Conservation (phyloP, 441 rosid genomes). For the Francoa sonchifolia region DNA sequence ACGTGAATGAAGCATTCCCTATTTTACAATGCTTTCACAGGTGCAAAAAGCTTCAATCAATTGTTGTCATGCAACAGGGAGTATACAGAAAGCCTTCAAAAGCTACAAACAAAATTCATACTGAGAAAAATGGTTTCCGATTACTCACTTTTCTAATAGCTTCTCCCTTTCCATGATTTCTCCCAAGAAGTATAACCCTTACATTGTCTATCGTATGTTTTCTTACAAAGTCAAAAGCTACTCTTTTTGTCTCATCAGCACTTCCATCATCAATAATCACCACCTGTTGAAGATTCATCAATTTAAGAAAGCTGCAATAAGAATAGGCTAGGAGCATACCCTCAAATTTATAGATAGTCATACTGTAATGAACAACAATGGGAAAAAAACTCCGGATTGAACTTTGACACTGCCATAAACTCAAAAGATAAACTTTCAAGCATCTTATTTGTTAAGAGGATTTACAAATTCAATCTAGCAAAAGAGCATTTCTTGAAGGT, state of each 20-base stretch:
- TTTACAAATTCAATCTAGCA: no score
- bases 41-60: conserved; percentile 47
- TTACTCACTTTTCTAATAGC: conserved; percentile 87
- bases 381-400: no score
- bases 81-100: conserved; percentile 3
- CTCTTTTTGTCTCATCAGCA: conserved; percentile 66
- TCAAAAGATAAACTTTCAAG: no score
- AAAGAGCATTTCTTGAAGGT: no score
- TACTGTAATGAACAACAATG: no score
- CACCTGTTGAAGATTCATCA: conserved; percentile 33
- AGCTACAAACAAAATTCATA: background rate
- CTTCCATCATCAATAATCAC: conserved; percentile 96
- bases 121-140: conserved; percentile 10
- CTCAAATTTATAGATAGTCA: no score
- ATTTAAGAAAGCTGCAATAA: conserved; percentile 1
- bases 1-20: conserved; percentile 98
- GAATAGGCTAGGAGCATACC: conserved; percentile 1
- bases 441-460: no score
- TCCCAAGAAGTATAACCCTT: conserved; percentile 79
- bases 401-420: no score
- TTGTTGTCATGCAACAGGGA: conserved; percentile 11
- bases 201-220: conserved; percentile 61
- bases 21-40: conserved; percentile 72
- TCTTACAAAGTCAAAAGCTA: conserved; percentile 61
- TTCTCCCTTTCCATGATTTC: conserved; percentile 91